Evolutionary conservation across 2,329 filamentous ascomycete genomes (phyloP).

Genomic region (Trichoderma aggressivum): DNA sequence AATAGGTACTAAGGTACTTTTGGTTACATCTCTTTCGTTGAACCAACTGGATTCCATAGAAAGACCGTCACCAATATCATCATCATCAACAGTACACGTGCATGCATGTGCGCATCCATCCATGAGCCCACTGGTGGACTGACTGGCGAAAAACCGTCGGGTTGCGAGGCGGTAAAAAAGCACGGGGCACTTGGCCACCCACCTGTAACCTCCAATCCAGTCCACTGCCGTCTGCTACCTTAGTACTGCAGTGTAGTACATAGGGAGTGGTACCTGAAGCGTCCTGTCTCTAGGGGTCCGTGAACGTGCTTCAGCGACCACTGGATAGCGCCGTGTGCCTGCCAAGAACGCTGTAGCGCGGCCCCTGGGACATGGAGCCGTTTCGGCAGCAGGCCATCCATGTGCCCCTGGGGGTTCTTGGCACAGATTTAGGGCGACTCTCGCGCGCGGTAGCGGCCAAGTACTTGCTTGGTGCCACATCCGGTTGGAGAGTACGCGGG

Average conservation of each 20-base stretch:
- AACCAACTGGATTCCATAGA: background rate
- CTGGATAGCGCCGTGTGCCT: constrained; percentile 11
- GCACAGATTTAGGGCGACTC: background rate
- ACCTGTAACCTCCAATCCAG: constrained; percentile 12
- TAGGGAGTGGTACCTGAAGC: background rate
- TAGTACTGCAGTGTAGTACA: background rate
- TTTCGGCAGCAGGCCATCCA: constrained; percentile 17
- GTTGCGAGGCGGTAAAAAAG: background rate
- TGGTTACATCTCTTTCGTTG: background rate
- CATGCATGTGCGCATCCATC: background rate
- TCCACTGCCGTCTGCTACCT: background rate
- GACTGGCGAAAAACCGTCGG: background rate
- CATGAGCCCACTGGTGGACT: constrained; percentile 3
- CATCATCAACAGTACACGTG: background rate
- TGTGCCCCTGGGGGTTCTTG: constrained; percentile 12
- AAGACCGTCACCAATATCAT: background rate
- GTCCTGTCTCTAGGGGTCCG: background rate
- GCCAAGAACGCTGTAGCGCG: constrained; percentile 17
- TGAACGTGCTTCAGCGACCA: constrained; percentile 8
- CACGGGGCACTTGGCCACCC: background rate
- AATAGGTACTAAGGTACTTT: too few species aligned
- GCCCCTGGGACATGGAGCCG: constrained; percentile 6
- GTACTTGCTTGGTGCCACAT: background rate
- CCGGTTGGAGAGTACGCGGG: background rate
- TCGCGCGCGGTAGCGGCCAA: background rate